A percentile compares a stretch with the other conserved stretches of the same genome.
These are phyloP conservation scores for Paramecium bursaria DNA, from an alignment of 73 alveolate species.

Conservation along the genomic window DNA sequence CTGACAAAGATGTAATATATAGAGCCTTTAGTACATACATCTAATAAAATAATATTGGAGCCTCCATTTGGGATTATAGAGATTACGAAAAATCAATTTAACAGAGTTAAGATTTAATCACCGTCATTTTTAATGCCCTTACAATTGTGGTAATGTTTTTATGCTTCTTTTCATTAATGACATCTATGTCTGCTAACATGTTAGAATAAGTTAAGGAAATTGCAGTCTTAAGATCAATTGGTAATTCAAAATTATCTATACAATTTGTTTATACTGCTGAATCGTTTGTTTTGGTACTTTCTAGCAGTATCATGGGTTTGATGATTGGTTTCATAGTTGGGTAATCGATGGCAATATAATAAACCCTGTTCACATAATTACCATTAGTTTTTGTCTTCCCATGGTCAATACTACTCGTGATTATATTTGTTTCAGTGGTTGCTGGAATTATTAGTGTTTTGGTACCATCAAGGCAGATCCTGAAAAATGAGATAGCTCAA, in stretches of 20 bases:
- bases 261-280: conserved; percentile 89
- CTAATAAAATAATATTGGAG: conserved; percentile 16
- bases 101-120: conserved; percentile 72
- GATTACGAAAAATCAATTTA: conserved; percentile 72
- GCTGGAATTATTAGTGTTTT: conserved; percentile 53
- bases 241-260: conserved; percentile 84
- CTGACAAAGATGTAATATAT: not conserved
- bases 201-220: conserved; percentile 95
- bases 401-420: conserved; percentile 38
- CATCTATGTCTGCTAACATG: conserved; percentile 97
- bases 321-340: conserved; percentile 94
- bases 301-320: conserved; percentile 94
- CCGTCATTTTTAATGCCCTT: conserved; percentile 82
- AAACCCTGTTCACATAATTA: conserved; percentile 82
- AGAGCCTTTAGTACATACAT: conserved; percentile 11
- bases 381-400: conserved; percentile 71
- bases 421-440: not conserved
- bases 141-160: conserved; percentile 90
- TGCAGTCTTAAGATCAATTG: conserved; percentile 94
- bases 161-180: conserved; percentile 93
- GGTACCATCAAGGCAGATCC: conserved; percentile 72
- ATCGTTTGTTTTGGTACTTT: conserved; percentile 90
- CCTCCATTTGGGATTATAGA: conserved; percentile 65
- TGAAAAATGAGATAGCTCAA: conserved; percentile 74
- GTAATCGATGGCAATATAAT: conserved; percentile 94